A percentile compares a stretch with the other conserved stretches of the same genome.
Evolutionary conservation across 805 yeast genomes (phyloP).

Genomic region (Cyberlindnera maritima): DNA sequence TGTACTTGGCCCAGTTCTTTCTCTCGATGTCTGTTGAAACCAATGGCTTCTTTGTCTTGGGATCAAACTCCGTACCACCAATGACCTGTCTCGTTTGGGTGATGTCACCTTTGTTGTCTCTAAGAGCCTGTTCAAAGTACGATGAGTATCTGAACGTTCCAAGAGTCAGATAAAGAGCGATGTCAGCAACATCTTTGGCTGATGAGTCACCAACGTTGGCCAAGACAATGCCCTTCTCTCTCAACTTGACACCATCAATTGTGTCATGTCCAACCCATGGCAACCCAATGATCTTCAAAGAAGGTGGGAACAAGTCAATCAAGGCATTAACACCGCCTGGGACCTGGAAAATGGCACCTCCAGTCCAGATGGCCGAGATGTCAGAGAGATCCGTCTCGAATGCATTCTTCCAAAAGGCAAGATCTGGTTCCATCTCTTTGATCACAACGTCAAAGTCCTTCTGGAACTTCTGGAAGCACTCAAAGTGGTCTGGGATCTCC

Average conservation of each 20-base stretch:
- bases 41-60: constrained; percentile 6
- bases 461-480: constrained; percentile 45
- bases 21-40: constrained; percentile 29
- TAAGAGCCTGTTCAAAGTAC: constrained; percentile 42
- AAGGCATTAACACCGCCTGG: constrained; percentile 41
- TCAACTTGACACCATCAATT: constrained; percentile 44
- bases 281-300: constrained; percentile 47
- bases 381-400: constrained; percentile 38
- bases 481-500: constrained; percentile 44
- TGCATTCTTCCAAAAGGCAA: constrained; percentile 42
- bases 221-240: constrained; percentile 46
- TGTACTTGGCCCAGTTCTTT: constrained; percentile 38
- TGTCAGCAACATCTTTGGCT: constrained; percentile 70
- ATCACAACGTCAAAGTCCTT: constrained; percentile 37
- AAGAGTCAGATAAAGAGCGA: constrained; percentile 57
- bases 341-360: constrained; percentile 48
- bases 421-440: constrained; percentile 35
- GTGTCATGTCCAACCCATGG: constrained; percentile 64
- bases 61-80: constrained; percentile 28
- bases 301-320: constrained; percentile 43
- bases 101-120: constrained; percentile 39
- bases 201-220: constrained; percentile 62
- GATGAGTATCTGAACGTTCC: constrained; percentile 58
- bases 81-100: constrained; percentile 42
- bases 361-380: constrained; percentile 52